phyloP scores from a whole-genome alignment of 208 protist species.

The Acanthamoeba castellanii region DNA sequence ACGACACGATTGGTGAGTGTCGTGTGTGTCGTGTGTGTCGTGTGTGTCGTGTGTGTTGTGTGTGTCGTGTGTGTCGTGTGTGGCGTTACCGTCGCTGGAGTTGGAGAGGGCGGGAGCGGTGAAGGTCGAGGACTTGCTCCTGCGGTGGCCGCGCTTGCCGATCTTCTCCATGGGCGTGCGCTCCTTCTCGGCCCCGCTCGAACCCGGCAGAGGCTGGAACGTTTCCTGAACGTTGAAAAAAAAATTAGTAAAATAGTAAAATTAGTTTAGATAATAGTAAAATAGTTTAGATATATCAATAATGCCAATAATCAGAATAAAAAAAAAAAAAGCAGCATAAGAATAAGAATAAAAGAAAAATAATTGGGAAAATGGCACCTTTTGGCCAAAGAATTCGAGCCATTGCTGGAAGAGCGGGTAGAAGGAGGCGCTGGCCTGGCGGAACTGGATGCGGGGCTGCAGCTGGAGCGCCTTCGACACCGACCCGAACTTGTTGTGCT shows the following conservation, averaged over 20 bases:
- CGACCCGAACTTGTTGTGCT: constrained; percentile 22
- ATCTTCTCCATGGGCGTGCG: constrained; percentile 37
- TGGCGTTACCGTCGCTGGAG: neutral
- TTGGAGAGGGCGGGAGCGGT: neutral
- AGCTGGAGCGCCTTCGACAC: constrained; percentile 17
- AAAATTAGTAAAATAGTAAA: no score
- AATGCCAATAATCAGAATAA: no score
- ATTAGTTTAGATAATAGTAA: no score
- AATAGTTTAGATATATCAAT: no score
- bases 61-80: neutral
- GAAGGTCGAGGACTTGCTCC: neutral
- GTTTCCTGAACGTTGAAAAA: neutral
- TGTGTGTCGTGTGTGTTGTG: neutral
- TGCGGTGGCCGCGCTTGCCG: constrained; percentile 10
- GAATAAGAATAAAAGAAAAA: neutral
- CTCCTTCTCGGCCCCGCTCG: neutral
- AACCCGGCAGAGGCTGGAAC: neutral
- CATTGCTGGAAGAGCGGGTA: constrained; percentile 60
- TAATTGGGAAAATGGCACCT: neutral
- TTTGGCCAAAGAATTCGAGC: constrained; percentile 50
- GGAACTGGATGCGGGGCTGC: constrained; percentile 14
- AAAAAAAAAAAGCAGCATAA: no score
- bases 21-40: neutral
- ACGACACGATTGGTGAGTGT: neutral
- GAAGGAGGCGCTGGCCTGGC: neutral